Evolutionary conservation across 352 stramenopile genomes (phyloP).

Genomic region (Globisporangium abappressorium): DNA sequence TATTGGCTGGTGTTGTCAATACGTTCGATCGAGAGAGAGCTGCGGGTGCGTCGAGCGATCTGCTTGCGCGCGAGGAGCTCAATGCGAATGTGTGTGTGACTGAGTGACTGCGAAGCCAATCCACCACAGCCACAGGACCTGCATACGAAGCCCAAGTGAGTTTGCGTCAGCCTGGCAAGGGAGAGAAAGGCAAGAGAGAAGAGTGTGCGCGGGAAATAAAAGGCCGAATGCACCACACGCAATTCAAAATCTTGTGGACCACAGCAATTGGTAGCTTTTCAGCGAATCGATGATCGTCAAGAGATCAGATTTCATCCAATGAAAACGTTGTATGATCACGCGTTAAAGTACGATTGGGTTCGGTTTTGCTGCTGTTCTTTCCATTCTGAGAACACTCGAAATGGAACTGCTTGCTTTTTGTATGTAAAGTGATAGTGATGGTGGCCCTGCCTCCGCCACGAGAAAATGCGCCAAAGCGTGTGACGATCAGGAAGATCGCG

Average conservation of each 20-base stretch:
- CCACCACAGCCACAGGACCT: conserved; percentile 17
- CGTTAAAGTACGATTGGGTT: conserved; percentile 11
- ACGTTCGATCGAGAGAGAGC: neutral
- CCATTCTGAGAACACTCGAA: neutral
- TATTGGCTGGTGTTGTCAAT: neutral
- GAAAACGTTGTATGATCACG: neutral
- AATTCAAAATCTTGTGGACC: conserved; percentile 13
- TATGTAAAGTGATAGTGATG: no score
- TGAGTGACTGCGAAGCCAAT: neutral
- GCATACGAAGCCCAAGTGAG: conserved; percentile 2
- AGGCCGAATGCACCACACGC: neutral
- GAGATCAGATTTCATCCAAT: neutral
- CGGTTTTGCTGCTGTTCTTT: neutral
- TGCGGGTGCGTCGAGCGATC: neutral
- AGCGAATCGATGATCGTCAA: neutral
- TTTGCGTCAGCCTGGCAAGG: neutral
- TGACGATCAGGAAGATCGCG: no score
- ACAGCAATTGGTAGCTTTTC: neutral
- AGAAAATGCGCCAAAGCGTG: no score
- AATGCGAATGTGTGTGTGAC: conserved; percentile 11
- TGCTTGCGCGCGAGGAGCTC: conserved; percentile 13
- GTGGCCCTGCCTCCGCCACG: no score
- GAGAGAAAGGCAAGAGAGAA: neutral
- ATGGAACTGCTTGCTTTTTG: neutral
- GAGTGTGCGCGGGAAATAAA: neutral